A percentile compares a stretch with the other conserved stretches of the same genome.
These are phyloP conservation scores for Tylopilus cervinicoccineus DNA, from an alignment of 768 basidiomycete species.

Conservation along the genomic window DNA sequence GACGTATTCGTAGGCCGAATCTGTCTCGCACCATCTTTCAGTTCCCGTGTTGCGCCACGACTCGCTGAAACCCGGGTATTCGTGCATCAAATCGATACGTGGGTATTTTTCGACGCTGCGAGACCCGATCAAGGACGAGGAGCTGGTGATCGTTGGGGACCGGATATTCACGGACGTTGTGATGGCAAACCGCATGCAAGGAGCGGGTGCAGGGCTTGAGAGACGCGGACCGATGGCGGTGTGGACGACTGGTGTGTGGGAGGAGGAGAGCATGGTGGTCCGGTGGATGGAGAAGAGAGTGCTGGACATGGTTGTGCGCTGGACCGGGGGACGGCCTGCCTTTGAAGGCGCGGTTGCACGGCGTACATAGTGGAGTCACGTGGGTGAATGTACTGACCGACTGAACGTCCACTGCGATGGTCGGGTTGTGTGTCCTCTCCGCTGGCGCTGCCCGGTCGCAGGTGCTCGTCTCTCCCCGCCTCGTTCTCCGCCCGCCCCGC, in stretches of 20 bases:
- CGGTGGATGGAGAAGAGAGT: slow-evolving; percentile 55
- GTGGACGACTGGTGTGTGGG: slow-evolving; percentile 71
- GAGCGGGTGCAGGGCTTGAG: not conserved
- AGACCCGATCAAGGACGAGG: slow-evolving; percentile 52
- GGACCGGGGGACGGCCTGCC: slow-evolving; percentile 17
- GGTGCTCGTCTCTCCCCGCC: not conserved
- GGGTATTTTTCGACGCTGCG: slow-evolving; percentile 67
- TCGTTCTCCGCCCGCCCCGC: not conserved
- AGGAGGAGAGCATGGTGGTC: slow-evolving; percentile 57
- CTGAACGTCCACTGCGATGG: not conserved
- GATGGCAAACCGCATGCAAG: slow-evolving; percentile 69
- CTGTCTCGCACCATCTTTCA: slow-evolving; percentile 69
- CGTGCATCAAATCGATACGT: slow-evolving; percentile 68
- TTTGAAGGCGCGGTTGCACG: not conserved
- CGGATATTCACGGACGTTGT: slow-evolving; percentile 90
- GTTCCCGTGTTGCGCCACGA: slow-evolving; percentile 81
- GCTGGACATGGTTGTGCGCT: slow-evolving; percentile 43
- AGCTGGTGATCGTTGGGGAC: slow-evolving; percentile 86
- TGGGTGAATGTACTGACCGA: not conserved
- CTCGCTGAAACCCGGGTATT: slow-evolving; percentile 73
- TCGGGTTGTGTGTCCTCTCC: not conserved
- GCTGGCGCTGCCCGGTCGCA: not conserved
- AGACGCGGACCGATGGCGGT: slow-evolving; percentile 54
- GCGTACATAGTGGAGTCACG: slow-evolving; percentile 8
- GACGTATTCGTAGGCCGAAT: slow-evolving; percentile 64